Conservation (phyloP, 2,329 filamentous ascomycete species). For the Ascochyta koolunga region DNA sequence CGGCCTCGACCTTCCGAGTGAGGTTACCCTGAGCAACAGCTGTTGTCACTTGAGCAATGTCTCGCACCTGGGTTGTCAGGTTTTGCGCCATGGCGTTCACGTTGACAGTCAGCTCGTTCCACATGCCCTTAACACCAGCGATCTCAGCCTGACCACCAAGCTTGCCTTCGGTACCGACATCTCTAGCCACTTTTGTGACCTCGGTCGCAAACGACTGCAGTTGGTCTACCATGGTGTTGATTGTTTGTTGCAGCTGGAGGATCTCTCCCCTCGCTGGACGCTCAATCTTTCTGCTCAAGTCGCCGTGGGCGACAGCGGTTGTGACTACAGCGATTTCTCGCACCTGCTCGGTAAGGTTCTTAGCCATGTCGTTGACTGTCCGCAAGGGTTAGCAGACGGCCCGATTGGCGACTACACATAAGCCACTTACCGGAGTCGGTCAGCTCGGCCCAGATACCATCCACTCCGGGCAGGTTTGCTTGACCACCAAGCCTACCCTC, state of each 20-base stretch:
- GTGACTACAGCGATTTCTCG: slow-evolving; percentile 97
- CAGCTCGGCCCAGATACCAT: slow-evolving; percentile 96
- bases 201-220: slow-evolving; percentile 70
- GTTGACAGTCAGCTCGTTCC: slow-evolving; percentile 67
- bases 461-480: slow-evolving; percentile 89
- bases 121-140: slow-evolving; percentile 68
- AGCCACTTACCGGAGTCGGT: slow-evolving; percentile 63
- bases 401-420: slow-evolving; percentile 24
- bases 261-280: slow-evolving; percentile 95
- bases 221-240: slow-evolving; percentile 71
- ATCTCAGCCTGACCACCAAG: slow-evolving; percentile 69
- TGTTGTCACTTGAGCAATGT: slow-evolving; percentile 60
- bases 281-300: slow-evolving; percentile 94
- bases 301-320: slow-evolving; percentile 90
- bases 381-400: slow-evolving; percentile 33
- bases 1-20: slow-evolving; percentile 58
- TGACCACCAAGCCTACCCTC: slow-evolving; percentile 94
- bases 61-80: slow-evolving; percentile 59
- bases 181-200: slow-evolving; percentile 68
- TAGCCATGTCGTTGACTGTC: slow-evolving; percentile 94
- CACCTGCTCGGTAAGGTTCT: slow-evolving; percentile 96
- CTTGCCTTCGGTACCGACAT: slow-evolving; percentile 69
- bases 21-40: slow-evolving; percentile 59
- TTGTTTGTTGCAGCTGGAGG: slow-evolving; percentile 88
- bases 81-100: slow-evolving; percentile 62